Conservation (phyloP, 2,329 filamentous ascomycete genomes). For the Helotiales sp. region DNA sequence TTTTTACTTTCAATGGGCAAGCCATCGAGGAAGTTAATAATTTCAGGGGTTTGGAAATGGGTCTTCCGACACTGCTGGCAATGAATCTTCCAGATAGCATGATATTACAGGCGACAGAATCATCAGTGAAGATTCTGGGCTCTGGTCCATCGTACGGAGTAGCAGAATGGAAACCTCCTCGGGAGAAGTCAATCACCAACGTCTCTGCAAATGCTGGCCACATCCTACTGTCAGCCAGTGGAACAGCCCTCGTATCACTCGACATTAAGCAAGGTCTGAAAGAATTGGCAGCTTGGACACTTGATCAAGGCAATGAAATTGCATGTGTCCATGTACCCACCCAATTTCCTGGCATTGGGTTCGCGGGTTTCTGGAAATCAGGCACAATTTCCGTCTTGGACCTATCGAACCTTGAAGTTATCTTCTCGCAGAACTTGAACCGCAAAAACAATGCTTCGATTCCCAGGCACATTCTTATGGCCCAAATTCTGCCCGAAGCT, state of each 20-base stretch:
- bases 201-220: conserved; percentile 75
- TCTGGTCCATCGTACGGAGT: conserved; percentile 58
- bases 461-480: conserved; percentile 80
- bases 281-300: conserved; percentile 62
- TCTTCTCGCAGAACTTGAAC: conserved; percentile 68
- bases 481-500: conserved; percentile 71
- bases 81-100: conserved; percentile 66
- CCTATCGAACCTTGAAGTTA: conserved; percentile 66
- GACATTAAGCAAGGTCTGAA: conserved; percentile 63
- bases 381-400: conserved; percentile 77
- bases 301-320: conserved; percentile 74
- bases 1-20: conserved; percentile 77
- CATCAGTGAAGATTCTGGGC: conserved; percentile 66
- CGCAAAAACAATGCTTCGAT: conserved; percentile 74
- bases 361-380: conserved; percentile 88
- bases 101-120: conserved; percentile 78
- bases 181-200: conserved; percentile 69
- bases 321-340: conserved; percentile 81
- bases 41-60: conserved; percentile 73
- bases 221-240: conserved; percentile 76
- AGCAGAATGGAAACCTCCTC: conserved; percentile 61
- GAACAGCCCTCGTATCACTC: conserved; percentile 73
- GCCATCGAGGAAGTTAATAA: conserved; percentile 86
- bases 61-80: conserved; percentile 73
- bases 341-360: conserved; percentile 66